phyloP scores from a whole-genome alignment of 176 grass and related monocot species.

The Ensete glaucum region DNA sequence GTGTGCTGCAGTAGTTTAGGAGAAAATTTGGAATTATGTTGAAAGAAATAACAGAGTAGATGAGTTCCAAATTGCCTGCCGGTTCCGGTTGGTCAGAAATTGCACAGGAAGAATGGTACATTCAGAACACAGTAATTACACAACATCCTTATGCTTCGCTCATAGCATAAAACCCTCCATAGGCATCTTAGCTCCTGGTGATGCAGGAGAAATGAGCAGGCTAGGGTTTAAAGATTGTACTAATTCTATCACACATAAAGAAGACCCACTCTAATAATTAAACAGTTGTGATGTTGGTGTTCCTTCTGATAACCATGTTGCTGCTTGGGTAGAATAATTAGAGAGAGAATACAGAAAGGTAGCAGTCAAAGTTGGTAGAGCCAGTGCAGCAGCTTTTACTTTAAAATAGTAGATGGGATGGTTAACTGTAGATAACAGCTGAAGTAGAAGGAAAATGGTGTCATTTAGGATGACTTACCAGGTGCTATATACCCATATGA shows the following conservation, averaged over 20 bases:
- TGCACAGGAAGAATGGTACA: background rate
- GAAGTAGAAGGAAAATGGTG: background rate
- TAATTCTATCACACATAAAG: background rate
- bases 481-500: constrained; percentile 99
- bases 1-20: background rate
- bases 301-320: background rate
- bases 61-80: background rate
- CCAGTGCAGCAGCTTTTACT: no score
- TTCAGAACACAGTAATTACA: background rate
- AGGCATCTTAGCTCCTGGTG: background rate
- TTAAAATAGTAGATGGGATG: constrained; percentile 1
- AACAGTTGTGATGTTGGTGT: background rate
- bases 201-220: background rate
- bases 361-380: no score
- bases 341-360: no score
- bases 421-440: background rate
- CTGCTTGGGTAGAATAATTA: no score
- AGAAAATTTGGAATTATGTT: background rate
- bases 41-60: background rate
- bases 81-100: background rate
- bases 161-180: no score
- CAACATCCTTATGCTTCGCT: background rate
- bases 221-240: background rate
- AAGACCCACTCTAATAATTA: background rate
- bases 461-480: constrained; percentile 31